A percentile compares a stretch with the other conserved stretches of the same genome.
phyloP scores from a whole-genome alignment of 2,329 filamentous ascomycete genomes.

The Dothistroma septosporum region DNA sequence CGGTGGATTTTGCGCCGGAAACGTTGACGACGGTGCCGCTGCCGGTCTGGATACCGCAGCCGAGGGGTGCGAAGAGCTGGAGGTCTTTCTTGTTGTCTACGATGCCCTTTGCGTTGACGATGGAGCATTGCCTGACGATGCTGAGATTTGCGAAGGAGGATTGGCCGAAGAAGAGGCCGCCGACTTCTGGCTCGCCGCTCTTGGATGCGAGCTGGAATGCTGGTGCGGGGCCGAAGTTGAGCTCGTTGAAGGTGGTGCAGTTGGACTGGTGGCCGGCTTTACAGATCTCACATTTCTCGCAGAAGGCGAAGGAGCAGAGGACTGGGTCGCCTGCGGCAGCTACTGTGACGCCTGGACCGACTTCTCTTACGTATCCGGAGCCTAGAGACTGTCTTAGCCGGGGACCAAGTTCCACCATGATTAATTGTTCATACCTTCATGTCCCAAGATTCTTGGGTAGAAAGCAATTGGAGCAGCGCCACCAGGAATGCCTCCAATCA shows the following conservation, averaged over 20 bases:
- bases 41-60: slow-evolving; percentile 48
- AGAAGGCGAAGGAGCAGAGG: slow-evolving; percentile 48
- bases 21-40: slow-evolving; percentile 41
- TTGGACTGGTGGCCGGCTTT: slow-evolving; percentile 45
- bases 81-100: slow-evolving; percentile 40
- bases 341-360: slow-evolving; percentile 41
- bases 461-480: slow-evolving; percentile 36
- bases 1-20: slow-evolving; percentile 35
- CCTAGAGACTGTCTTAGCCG: slow-evolving; percentile 21
- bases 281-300: slow-evolving; percentile 48
- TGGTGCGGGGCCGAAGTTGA: slow-evolving; percentile 41
- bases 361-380: slow-evolving; percentile 47
- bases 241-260: slow-evolving; percentile 46
- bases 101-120: slow-evolving; percentile 42
- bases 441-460: slow-evolving; percentile 50
- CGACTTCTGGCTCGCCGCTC: slow-evolving; percentile 30
- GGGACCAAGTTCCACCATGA: neutral
- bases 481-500: slow-evolving; percentile 41
- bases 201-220: slow-evolving; percentile 27
- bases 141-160: slow-evolving; percentile 43
- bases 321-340: slow-evolving; percentile 46
- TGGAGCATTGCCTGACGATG: slow-evolving; percentile 39
- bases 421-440: slow-evolving; percentile 44
- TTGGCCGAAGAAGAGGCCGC: slow-evolving; percentile 48
- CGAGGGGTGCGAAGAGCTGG: slow-evolving; percentile 43